Conservation (phyloP, 2,329 filamentous ascomycete species). For the Cercospora citrullina region DNA sequence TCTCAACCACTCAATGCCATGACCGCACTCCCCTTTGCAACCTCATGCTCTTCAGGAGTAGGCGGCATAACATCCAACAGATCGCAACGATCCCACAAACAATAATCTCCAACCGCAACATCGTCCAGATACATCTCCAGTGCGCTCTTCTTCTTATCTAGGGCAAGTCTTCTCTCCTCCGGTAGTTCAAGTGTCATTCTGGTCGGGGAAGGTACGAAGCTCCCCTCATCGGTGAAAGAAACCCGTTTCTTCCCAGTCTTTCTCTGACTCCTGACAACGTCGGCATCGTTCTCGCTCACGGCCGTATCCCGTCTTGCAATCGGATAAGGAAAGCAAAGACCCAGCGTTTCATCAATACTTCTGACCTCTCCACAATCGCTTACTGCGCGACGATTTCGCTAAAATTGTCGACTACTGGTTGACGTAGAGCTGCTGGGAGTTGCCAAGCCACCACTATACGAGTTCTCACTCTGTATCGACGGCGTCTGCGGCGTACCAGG, state of each 20-base stretch:
- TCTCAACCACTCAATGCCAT: not conserved
- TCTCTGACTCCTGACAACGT: not conserved
- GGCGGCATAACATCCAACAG: not conserved
- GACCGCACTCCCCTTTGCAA: not conserved
- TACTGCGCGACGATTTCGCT: slow-evolving; percentile 4
- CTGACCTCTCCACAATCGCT: slow-evolving; percentile 7
- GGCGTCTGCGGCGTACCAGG: slow-evolving; percentile 49
- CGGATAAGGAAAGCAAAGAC: not conserved
- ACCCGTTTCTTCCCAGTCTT: not conserved
- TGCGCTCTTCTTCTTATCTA: not conserved
- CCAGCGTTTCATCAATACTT: not conserved
- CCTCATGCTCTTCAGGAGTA: slow-evolving; percentile 2
- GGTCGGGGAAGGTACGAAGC: not conserved
- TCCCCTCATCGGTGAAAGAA: not conserved
- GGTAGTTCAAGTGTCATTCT: not conserved
- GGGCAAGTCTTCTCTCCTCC: not conserved
- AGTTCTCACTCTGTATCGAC: slow-evolving; percentile 18
- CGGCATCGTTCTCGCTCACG: not conserved
- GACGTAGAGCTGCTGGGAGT: slow-evolving; percentile 20
- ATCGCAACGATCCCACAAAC: slow-evolving; percentile 6
- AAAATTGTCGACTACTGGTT: slow-evolving; percentile 16
- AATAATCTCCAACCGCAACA: slow-evolving; percentile 7
- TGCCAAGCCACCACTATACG: slow-evolving; percentile 15
- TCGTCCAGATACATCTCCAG: not conserved
- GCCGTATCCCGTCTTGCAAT: not conserved